Evolutionary conservation across 805 yeast species (phyloP).

Genomic region (Kluyveromyces lactis): DNA sequence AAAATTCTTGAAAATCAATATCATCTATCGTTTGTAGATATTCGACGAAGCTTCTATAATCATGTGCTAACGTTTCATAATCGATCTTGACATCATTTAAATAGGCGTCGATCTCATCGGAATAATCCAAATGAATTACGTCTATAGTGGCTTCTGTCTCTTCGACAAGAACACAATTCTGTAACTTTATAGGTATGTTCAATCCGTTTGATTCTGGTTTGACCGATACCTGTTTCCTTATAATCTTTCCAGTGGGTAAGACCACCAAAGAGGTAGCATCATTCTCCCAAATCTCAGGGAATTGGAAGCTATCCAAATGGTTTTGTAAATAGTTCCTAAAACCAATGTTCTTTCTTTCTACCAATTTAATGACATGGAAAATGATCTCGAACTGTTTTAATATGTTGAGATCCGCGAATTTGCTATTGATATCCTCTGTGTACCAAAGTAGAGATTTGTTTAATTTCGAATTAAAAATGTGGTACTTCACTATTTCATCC

Average conservation of each 20-base stretch:
- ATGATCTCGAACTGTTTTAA: constrained; percentile 21
- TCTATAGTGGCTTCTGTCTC: constrained; percentile 15
- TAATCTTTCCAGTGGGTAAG: constrained; percentile 21
- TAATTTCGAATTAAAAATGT: constrained; percentile 8
- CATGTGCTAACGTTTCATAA: constrained; percentile 18
- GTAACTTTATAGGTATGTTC: constrained; percentile 21
- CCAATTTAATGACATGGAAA: constrained; percentile 21
- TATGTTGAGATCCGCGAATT: constrained; percentile 11
- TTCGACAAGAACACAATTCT: constrained; percentile 22
- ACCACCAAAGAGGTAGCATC: constrained; percentile 14
- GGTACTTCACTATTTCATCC: constrained; percentile 19
- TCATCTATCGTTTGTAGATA: constrained; percentile 8
- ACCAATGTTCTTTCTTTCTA: constrained; percentile 23
- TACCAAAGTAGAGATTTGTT: constrained; percentile 4
- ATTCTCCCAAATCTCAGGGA: constrained; percentile 14
- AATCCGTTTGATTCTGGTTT: constrained; percentile 6
- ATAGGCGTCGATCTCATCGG: constrained; percentile 25
- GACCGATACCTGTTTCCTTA: constrained; percentile 10
- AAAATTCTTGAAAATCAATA: constrained; percentile 10
- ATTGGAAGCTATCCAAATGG: constrained; percentile 22
- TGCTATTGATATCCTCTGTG: constrained; percentile 2
- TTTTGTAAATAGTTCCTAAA: constrained; percentile 24
- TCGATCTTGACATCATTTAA: constrained; percentile 15
- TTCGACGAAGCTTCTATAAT: constrained; percentile 21
- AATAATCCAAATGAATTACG: constrained; percentile 23